Percentiles rank a stretch among this genome's conserved stretches.
Evolutionary conservation across 495 filamentous ascomycete species (phyloP).

Genomic region (Rhypophila decipiens): DNA sequence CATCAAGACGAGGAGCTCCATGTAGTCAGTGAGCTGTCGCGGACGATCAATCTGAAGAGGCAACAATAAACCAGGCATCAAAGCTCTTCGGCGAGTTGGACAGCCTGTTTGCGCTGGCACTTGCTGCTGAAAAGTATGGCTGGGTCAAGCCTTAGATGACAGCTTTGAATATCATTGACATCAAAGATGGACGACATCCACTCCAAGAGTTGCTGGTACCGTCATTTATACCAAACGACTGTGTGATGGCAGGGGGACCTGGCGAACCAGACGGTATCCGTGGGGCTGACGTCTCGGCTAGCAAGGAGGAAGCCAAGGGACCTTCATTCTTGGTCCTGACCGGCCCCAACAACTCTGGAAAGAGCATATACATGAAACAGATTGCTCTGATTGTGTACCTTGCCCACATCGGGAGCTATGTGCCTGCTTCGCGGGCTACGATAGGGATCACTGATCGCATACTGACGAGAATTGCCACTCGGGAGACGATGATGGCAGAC

Average conservation of each 20-base stretch:
- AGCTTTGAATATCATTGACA: constrained; percentile 63
- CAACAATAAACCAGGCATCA: constrained; percentile 58
- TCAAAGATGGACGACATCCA: constrained; percentile 78
- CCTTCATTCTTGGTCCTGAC: constrained; percentile 82
- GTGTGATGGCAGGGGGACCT: constrained; percentile 63
- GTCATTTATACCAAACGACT: constrained; percentile 82
- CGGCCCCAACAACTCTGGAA: constrained; percentile 93
- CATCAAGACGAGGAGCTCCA: constrained; percentile 92
- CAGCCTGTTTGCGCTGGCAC: constrained; percentile 74
- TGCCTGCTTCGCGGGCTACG: constrained; percentile 70
- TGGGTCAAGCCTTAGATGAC: constrained; percentile 67
- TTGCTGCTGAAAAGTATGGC: constrained; percentile 69
- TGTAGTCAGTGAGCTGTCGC: constrained; percentile 73
- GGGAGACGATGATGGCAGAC: constrained; percentile 75
- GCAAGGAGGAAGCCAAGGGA: constrained; percentile 14
- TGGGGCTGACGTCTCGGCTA: constrained; percentile 12
- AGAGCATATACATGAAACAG: constrained; percentile 94
- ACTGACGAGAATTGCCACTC: constrained; percentile 77
- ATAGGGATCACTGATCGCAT: constrained; percentile 93
- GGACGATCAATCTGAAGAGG: constrained; percentile 63
- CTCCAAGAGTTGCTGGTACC: constrained; percentile 84
- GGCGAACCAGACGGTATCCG: too few relatives aligned
- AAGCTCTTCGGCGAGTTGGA: constrained; percentile 84
- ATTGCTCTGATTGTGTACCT: constrained; percentile 90
- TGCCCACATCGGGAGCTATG: constrained; percentile 88